phyloP scores from a whole-genome alignment of 495 filamentous ascomycete species.

The Astrocystis sublimbata region DNA sequence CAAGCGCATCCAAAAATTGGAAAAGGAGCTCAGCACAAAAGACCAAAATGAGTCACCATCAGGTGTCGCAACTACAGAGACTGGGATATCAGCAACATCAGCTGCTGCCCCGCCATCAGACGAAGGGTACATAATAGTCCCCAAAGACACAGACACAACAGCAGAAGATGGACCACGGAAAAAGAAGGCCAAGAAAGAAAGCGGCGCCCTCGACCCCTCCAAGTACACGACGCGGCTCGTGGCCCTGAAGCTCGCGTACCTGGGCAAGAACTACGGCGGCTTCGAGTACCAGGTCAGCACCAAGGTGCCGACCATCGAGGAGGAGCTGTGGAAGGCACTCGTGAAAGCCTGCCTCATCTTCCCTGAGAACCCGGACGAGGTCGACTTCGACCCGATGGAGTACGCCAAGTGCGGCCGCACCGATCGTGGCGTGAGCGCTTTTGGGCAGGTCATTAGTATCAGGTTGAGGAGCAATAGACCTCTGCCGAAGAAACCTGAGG shows the following conservation, averaged over 20 bases:
- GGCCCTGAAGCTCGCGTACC: slow-evolving; percentile 90
- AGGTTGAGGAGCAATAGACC: slow-evolving; percentile 78
- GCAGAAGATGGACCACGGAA: slow-evolving; percentile 21
- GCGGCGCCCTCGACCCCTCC: slow-evolving; percentile 64
- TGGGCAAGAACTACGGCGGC: slow-evolving; percentile 87
- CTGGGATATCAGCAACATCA: background rate
- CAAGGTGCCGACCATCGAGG: slow-evolving; percentile 77
- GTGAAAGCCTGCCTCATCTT: slow-evolving; percentile 77
- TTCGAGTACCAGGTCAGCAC: slow-evolving; percentile 77
- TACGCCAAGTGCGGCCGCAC: slow-evolving; percentile 96
- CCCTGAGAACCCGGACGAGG: slow-evolving; percentile 56
- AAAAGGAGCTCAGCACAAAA: slow-evolving; percentile 57
- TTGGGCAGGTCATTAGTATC: slow-evolving; percentile 89
- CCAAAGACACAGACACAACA: slow-evolving; percentile 6
- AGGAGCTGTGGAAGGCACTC: slow-evolving; percentile 87
- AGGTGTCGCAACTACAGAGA: background rate
- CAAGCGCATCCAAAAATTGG: slow-evolving; percentile 63
- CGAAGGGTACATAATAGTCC: background rate
- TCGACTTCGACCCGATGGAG: slow-evolving; percentile 76
- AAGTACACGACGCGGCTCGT: slow-evolving; percentile 82
- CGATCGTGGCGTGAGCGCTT: slow-evolving; percentile 90
- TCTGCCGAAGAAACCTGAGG: slow-evolving; percentile 27
- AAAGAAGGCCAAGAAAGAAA: slow-evolving; percentile 42
- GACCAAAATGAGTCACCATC: slow-evolving; percentile 16
- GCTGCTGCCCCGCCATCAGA: background rate